These are phyloP conservation scores for Eucalyptus globulus DNA, from an alignment of 345 rosid genomes.

Conservation along the genomic window DNA sequence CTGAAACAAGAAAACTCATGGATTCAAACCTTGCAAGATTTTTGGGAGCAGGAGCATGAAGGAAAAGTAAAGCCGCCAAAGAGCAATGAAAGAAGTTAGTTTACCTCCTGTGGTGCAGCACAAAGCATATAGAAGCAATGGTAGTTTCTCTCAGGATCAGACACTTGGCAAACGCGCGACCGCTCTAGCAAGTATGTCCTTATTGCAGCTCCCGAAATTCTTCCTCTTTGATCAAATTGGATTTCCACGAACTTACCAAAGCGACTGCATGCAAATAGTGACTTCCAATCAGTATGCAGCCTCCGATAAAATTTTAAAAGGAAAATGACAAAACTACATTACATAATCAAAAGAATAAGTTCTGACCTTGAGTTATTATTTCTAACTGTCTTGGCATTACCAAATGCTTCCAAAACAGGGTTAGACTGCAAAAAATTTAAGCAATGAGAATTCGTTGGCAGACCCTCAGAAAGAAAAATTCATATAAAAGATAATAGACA, in stretches of 20 bases:
- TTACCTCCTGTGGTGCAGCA: slow-evolving; percentile 81
- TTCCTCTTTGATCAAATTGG: slow-evolving; percentile 75
- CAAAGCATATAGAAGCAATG: slow-evolving; percentile 99
- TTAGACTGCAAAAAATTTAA: slow-evolving; percentile 55
- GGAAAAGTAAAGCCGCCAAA: background rate
- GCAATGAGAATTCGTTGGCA: background rate
- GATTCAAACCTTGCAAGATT: background rate
- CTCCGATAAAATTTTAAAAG: background rate
- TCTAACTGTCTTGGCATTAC: slow-evolving; percentile 95
- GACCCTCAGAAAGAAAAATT: background rate
- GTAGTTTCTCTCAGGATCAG: slow-evolving; percentile 98
- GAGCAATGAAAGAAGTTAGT: background rate
- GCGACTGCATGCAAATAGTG: slow-evolving; percentile 46
- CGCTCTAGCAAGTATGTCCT: slow-evolving; percentile 94
- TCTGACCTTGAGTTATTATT: slow-evolving; percentile 92
- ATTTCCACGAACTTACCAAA: slow-evolving; percentile 99
- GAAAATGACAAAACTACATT: background rate
- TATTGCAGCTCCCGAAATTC: slow-evolving; percentile 96
- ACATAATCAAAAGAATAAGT: background rate
- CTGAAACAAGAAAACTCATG: background rate
- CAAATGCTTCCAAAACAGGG: slow-evolving; percentile 99
- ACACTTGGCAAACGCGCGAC: slow-evolving; percentile 97
- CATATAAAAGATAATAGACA: background rate
- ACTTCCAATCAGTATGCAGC: background rate
- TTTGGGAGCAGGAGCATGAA: background rate